Evolutionary conservation across 1,284 basidiomycete species (phyloP).

Genomic region (Farysia itapuensis): DNA sequence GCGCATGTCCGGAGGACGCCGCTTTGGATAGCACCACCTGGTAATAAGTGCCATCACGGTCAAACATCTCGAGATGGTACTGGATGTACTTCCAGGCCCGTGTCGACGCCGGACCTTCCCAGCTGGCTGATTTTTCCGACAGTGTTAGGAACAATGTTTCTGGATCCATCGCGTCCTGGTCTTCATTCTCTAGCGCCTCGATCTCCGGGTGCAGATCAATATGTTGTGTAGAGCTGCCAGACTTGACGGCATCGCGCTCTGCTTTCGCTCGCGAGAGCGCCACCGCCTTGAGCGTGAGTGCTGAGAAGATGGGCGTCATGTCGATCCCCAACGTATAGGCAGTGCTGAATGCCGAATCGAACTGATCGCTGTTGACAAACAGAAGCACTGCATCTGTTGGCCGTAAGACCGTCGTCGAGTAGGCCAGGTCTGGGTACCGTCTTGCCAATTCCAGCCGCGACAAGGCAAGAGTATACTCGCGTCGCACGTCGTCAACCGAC

Average conservation of each 20-base stretch:
- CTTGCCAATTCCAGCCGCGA: slow-evolving; percentile 76
- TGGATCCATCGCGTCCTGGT: slow-evolving; percentile 40
- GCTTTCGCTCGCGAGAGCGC: slow-evolving; percentile 30
- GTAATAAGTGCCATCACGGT: slow-evolving; percentile 71
- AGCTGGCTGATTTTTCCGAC: slow-evolving; percentile 64
- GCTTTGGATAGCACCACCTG: slow-evolving; percentile 62
- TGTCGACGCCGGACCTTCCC: slow-evolving; percentile 77
- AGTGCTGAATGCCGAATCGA: slow-evolving; percentile 76
- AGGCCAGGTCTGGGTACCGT: slow-evolving; percentile 65
- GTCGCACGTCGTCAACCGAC: slow-evolving; percentile 77
- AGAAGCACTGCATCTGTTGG: slow-evolving; percentile 72
- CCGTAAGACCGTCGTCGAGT: slow-evolving; percentile 33
- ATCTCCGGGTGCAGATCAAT: slow-evolving; percentile 30
- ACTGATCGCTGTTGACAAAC: slow-evolving; percentile 76
- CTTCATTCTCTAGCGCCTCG: slow-evolving; percentile 35
- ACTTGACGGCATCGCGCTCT: slow-evolving; percentile 8
- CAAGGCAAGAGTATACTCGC: slow-evolving; percentile 78
- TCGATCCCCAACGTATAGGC: slow-evolving; percentile 78
- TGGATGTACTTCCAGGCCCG: slow-evolving; percentile 87
- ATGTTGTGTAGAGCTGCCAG: slow-evolving; percentile 8
- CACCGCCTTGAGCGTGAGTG: slow-evolving; percentile 77
- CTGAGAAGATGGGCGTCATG: slow-evolving; percentile 80
- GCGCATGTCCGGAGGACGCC: slow-evolving; percentile 10
- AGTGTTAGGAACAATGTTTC: slow-evolving; percentile 42
- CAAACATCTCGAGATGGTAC: slow-evolving; percentile 75